Conservation (phyloP, 495 filamentous ascomycete genomes). For the Aspergillus baeticus region DNA sequence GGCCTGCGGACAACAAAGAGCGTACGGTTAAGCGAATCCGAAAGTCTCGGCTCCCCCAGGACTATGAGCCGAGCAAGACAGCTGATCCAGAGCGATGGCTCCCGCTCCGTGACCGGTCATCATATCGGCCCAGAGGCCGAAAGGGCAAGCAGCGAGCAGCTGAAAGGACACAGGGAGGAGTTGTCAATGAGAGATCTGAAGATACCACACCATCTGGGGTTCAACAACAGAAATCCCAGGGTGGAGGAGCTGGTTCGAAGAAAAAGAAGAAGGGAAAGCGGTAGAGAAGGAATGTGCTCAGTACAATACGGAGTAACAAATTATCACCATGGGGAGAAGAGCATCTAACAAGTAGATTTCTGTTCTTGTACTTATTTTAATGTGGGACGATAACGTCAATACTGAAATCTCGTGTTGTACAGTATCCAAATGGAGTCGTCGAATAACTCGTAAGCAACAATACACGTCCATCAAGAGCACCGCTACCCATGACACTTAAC, state of each 20-base stretch:
- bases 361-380: neutral
- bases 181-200: slow-evolving; percentile 65
- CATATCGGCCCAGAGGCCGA: slow-evolving; percentile 84
- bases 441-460: no score
- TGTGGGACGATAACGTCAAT: neutral
- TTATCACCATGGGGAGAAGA: neutral
- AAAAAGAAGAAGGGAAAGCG: slow-evolving; percentile 61
- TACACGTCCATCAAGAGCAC: no score
- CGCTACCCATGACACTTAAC: slow-evolving; percentile 20
- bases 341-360: neutral
- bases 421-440: neutral
- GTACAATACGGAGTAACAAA: neutral
- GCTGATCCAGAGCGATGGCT: slow-evolving; percentile 92
- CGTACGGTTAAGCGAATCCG: slow-evolving; percentile 62
- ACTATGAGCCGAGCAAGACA: slow-evolving; percentile 71
- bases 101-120: slow-evolving; percentile 82
- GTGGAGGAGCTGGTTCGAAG: slow-evolving; percentile 50
- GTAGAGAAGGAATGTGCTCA: slow-evolving; percentile 12
- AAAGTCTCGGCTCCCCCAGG: slow-evolving; percentile 71
- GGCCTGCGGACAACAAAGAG: slow-evolving; percentile 50
- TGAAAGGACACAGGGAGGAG: slow-evolving; percentile 82
- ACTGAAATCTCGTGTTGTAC: neutral
- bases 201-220: slow-evolving; percentile 55
- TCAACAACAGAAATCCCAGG: slow-evolving; percentile 36
- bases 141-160: slow-evolving; percentile 82